Conservation (phyloP, 2,329 filamentous ascomycete species). For the Phyllosticta citrichinensis region DNA sequence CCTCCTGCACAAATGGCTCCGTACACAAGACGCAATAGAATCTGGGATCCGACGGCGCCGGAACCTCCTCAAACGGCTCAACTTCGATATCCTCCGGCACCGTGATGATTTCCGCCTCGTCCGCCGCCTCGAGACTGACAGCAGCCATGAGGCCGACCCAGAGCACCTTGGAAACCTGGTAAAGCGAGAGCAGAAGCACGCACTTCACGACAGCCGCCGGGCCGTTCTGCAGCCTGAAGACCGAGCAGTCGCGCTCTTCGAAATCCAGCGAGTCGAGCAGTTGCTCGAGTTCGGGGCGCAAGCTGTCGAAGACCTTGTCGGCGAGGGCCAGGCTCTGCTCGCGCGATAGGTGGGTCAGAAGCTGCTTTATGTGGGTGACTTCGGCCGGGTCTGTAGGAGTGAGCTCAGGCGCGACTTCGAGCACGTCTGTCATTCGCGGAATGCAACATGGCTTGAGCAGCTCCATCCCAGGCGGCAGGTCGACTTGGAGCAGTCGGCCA, state of each 20-base stretch:
- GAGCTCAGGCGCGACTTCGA: background rate
- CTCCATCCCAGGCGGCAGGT: background rate
- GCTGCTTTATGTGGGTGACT: background rate
- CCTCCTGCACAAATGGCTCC: too few relatives aligned
- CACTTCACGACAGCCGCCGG: background rate
- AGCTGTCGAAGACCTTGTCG: background rate
- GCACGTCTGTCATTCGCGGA: background rate
- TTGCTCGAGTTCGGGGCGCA: background rate
- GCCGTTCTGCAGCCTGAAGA: background rate
- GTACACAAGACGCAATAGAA: too few relatives aligned
- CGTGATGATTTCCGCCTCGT: background rate
- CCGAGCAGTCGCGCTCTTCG: background rate
- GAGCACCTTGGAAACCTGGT: background rate
- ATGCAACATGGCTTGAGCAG: background rate
- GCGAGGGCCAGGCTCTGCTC: background rate
- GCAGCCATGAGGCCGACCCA: background rate
- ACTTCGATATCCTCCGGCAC: background rate
- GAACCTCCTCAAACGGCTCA: too few relatives aligned
- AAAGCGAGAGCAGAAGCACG: background rate
- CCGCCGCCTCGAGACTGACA: background rate
- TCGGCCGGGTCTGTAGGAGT: background rate
- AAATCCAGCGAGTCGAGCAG: background rate
- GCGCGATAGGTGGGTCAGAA: background rate
- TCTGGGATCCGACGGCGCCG: too few relatives aligned
- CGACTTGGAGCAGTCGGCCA: background rate